These are phyloP conservation scores for Porogramme epimiltina DNA, from an alignment of 1,284 basidiomycete genomes.

Conservation along the genomic window DNA sequence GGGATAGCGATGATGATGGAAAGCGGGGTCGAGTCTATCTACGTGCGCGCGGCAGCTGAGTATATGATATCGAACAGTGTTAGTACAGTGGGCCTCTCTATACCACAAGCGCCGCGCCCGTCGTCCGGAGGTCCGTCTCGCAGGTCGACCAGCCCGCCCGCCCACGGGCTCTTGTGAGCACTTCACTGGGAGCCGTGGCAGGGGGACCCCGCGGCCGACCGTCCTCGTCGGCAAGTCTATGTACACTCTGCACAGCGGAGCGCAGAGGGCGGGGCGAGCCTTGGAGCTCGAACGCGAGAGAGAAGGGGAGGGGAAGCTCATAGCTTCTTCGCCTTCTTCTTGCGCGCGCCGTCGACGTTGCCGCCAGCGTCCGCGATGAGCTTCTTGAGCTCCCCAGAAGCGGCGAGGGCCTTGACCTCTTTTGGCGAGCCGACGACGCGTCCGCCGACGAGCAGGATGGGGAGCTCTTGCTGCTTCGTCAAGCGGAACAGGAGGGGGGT, in stretches of 20 bases:
- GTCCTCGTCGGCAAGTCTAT: slow-evolving; percentile 4
- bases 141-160: slow-evolving; percentile 10
- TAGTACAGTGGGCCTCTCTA: slow-evolving; percentile 20
- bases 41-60: slow-evolving; percentile 6
- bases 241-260: slow-evolving; percentile 13
- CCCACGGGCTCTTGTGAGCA: slow-evolving; percentile 15
- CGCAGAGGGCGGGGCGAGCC: not conserved
- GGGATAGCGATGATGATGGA: not conserved
- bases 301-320: not conserved
- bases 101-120: slow-evolving; percentile 12
- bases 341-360: slow-evolving; percentile 53
- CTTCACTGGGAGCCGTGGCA: slow-evolving; percentile 10
- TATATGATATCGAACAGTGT: slow-evolving; percentile 16
- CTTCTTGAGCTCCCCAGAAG: slow-evolving; percentile 53
- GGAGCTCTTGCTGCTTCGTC: slow-evolving; percentile 58
- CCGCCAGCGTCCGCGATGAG: slow-evolving; percentile 61
- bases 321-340: slow-evolving; percentile 48
- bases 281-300: not conserved
- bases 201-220: slow-evolving; percentile 8
- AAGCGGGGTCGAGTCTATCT: slow-evolving; percentile 5
- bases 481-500: slow-evolving; percentile 55
- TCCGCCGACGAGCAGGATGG: slow-evolving; percentile 74
- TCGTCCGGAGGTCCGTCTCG: slow-evolving; percentile 10
- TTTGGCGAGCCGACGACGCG: slow-evolving; percentile 53
- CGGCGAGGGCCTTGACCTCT: slow-evolving; percentile 54